Evolutionary conservation across 768 basidiomycete genomes (phyloP), one percentile per base, ranked within the genome.

Genomic region (Astraeus odoratus): DNA sequence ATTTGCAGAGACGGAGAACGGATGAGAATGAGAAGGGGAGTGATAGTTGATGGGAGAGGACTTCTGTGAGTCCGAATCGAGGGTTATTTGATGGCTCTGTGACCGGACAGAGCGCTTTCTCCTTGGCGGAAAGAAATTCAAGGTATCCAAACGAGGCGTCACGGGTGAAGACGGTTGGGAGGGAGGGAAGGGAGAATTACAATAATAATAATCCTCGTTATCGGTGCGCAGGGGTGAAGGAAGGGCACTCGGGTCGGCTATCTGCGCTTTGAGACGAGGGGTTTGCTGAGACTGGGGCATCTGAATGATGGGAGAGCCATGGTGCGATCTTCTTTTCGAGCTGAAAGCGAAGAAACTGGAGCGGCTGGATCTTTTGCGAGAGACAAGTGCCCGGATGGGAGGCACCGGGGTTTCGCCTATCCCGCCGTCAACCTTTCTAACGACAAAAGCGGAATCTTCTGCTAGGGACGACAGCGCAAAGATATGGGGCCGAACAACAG

Each of bases 371-470:
- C 80, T 70, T 55, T 70, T 72, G 42, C 46, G 48, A 23, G 54
- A 33, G 1, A 16, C 42, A 35, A 49, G 23, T 3, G 58, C 50
- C 1, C 61, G 66, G 5, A 50, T 57, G 26, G 51, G 0, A 13
- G 57, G 59, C 24, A 50, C 62, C 4, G 86, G 86, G 0, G 81
- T 76, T 49, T 83, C 80, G 23, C 84, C 84, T 18, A 87, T 73
- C 20, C 80, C 83, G 24, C 79, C 81, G 4, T 69, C 59, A 27
- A 67, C 58, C 52, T 75, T 73, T 4, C 74, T 58, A 47, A 68
- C 69, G 53, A 72, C 63, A 52, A 71, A 74, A 0, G 73, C 68
- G 8, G 71, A 64, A 5, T 65, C 55, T 12, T 67, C 66, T 27
- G 56, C 62, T 36, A 57, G 23, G 10, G 37, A 23, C 10, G 66